These are phyloP conservation scores for Bonia amplexicaulis DNA, from an alignment of 176 grass and related monocot genomes.

Conservation along the genomic window DNA sequence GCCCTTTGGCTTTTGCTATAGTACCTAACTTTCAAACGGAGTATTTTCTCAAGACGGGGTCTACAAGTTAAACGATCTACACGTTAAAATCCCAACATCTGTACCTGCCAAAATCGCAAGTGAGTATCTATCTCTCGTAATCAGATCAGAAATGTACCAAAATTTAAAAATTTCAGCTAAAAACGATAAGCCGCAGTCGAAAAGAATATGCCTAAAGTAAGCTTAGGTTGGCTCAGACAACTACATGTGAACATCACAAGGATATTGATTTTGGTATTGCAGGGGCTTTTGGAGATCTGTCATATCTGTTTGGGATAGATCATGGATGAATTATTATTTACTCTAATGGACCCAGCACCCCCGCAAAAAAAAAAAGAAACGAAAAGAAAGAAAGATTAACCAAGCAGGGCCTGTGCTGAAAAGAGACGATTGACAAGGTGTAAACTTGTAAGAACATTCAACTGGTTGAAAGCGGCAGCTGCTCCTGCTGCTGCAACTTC, in stretches of 20 bases:
- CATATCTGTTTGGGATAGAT: neutral
- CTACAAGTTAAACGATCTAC: too few relatives aligned
- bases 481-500: conserved; percentile 1
- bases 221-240: neutral
- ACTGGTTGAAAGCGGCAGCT: neutral
- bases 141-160: too few relatives aligned
- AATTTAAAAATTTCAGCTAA: too few relatives aligned
- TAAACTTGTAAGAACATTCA: conserved; percentile 7
- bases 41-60: too few relatives aligned
- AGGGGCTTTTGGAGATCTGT: neutral
- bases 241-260: neutral
- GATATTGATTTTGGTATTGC: neutral
- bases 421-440: conserved; percentile 17
- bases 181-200: too few relatives aligned
- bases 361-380: neutral
- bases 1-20: too few relatives aligned
- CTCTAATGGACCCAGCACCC: neutral
- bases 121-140: too few relatives aligned
- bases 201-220: too few relatives aligned
- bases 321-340: neutral
- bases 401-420: neutral
- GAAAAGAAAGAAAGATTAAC: neutral
- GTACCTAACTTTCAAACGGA: too few relatives aligned
- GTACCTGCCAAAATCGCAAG: too few relatives aligned
- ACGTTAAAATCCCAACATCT: too few relatives aligned